Evolutionary conservation across 305 asterid species (phyloP).

Genomic region (Fraxinus sp.): DNA sequence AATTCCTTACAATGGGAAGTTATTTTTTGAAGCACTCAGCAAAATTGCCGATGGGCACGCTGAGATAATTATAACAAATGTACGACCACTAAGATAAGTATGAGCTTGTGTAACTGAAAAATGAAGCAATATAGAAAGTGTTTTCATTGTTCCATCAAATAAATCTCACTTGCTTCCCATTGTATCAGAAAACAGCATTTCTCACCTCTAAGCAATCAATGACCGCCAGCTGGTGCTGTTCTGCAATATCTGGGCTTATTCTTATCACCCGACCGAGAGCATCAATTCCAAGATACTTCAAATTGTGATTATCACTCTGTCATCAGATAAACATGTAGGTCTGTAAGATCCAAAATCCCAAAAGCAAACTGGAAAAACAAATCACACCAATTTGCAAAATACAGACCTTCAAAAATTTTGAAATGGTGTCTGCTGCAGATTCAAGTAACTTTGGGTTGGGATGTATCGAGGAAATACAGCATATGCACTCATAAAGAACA

Average conservation of each 20-base stretch:
- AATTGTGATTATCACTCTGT: slow-evolving; percentile 98
- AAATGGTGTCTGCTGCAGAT: slow-evolving; percentile 89
- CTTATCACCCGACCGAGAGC: slow-evolving; percentile 94
- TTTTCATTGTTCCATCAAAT: background rate
- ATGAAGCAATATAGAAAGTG: background rate
- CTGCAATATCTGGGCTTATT: slow-evolving; percentile 94
- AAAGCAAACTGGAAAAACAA: background rate
- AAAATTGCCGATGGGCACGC: background rate
- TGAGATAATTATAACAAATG: background rate
- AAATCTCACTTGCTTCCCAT: background rate
- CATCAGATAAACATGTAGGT: slow-evolving; percentile 25
- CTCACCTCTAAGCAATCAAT: slow-evolving; percentile 98
- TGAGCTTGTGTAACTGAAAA: background rate
- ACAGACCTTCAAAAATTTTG: slow-evolving; percentile 89
- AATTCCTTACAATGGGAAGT: background rate
- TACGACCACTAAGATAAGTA: background rate
- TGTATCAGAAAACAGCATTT: slow-evolving; percentile 2
- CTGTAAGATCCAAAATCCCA: slow-evolving; percentile 20
- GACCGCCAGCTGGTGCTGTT: slow-evolving; percentile 96
- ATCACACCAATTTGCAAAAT: slow-evolving; percentile 21
- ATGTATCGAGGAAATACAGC: slow-evolving; percentile 86
- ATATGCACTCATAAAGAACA: slow-evolving; percentile 85
- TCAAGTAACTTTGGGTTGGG: slow-evolving; percentile 91
- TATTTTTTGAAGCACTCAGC: background rate
- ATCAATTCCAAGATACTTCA: slow-evolving; percentile 97